A percentile compares a stretch with the other conserved stretches of the same genome.
Conservation (phyloP, 2,329 filamentous ascomycete genomes). For the Aspergillus proliferans region DNA sequence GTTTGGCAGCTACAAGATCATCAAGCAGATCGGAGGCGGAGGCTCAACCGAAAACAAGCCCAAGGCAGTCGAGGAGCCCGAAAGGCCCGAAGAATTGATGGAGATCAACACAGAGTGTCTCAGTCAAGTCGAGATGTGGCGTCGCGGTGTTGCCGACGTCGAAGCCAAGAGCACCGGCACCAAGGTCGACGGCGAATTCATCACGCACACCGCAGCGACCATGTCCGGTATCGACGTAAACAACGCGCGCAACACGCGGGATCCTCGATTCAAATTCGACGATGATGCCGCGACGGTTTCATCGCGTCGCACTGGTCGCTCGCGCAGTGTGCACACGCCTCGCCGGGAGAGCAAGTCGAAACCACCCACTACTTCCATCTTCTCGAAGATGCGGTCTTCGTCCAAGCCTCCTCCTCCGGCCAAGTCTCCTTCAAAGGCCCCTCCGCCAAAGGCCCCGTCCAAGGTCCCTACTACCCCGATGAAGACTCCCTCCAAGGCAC, state of each 20-base stretch:
- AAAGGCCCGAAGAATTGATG: constrained; percentile 51
- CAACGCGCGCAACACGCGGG: constrained; percentile 23
- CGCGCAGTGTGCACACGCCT: constrained; percentile 18
- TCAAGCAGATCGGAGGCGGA: constrained; percentile 64
- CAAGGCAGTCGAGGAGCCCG: constrained; percentile 13
- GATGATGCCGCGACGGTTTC: constrained; percentile 29
- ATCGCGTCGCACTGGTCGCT: constrained; percentile 30
- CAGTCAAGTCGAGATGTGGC: constrained; percentile 57
- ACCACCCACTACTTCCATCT: constrained; percentile 9
- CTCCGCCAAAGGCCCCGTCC: constrained; percentile 3
- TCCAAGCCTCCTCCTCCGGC: constrained; percentile 12
- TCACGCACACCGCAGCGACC: constrained; percentile 52
- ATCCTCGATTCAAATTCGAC: constrained; percentile 31
- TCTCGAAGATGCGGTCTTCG: constrained; percentile 12
- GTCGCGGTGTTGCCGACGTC: constrained; percentile 56
- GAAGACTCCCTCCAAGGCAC: constrained; percentile 11
- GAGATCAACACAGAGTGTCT: constrained; percentile 46
- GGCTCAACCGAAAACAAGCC: constrained; percentile 2
- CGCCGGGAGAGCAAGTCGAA: constrained; percentile 12
- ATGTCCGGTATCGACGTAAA: constrained; percentile 40
- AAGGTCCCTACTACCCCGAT: background rate
- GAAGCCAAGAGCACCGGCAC: constrained; percentile 51
- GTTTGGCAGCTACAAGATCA: constrained; percentile 94
- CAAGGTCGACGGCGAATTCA: constrained; percentile 60
- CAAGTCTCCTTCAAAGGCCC: constrained; percentile 3